Conservation (phyloP, 1,139 yeast genomes). For the Candida sp. region DNA sequence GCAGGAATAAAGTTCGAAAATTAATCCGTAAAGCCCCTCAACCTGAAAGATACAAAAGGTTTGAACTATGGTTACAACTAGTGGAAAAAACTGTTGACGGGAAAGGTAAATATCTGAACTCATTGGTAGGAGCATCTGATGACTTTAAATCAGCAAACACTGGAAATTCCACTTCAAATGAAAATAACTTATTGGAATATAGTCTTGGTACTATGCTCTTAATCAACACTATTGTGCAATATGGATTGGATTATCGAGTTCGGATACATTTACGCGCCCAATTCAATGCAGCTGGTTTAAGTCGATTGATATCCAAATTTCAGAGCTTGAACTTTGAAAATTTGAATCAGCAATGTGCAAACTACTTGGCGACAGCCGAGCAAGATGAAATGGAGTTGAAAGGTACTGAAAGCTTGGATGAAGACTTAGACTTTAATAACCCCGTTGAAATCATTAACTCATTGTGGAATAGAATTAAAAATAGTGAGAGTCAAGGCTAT, state of each 20-base stretch:
- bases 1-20: slow-evolving; percentile 11
- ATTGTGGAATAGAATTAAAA: slow-evolving; percentile 68
- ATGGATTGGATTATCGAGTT: slow-evolving; percentile 61
- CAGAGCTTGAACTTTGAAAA: slow-evolving; percentile 59
- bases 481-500: slow-evolving; percentile 70
- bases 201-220: slow-evolving; percentile 75
- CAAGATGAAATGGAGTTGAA: slow-evolving; percentile 68
- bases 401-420: slow-evolving; percentile 57
- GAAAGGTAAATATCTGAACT: slow-evolving; percentile 78
- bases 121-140: slow-evolving; percentile 91
- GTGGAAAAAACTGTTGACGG: slow-evolving; percentile 80
- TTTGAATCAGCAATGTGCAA: slow-evolving; percentile 62
- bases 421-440: slow-evolving; percentile 63
- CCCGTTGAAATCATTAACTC: slow-evolving; percentile 70
- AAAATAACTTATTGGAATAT: slow-evolving; percentile 75
- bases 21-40: slow-evolving; percentile 40
- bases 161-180: slow-evolving; percentile 47
- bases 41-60: slow-evolving; percentile 49
- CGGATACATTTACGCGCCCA: slow-evolving; percentile 78
- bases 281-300: slow-evolving; percentile 73
- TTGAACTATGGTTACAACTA: slow-evolving; percentile 81
- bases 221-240: slow-evolving; percentile 67
- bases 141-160: slow-evolving; percentile 60
- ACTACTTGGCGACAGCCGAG: slow-evolving; percentile 63
- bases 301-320: slow-evolving; percentile 60